A percentile compares a stretch with the other conserved stretches of the same genome.
Evolutionary conservation across 305 asterid genomes (phyloP).

Genomic region (Ilex paraguariensis): DNA sequence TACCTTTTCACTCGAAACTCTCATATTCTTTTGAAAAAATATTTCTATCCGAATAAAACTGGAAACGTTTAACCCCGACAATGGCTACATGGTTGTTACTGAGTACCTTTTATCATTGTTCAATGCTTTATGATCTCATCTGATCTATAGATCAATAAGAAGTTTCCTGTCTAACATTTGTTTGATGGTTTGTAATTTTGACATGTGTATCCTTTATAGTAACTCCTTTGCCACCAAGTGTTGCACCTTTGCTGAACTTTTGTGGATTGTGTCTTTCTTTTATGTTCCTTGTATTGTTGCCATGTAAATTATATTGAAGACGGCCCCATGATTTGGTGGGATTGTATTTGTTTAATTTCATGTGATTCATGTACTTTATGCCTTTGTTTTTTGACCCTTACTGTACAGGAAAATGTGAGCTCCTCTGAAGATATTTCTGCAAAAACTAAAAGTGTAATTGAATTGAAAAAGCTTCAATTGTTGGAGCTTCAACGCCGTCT

Average conservation of each 20-base stretch:
- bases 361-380: background rate
- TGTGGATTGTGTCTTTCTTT: background rate
- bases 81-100: too few species aligned
- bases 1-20: too few species aligned
- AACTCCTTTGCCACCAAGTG: background rate
- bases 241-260: background rate
- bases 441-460: conserved; percentile 97
- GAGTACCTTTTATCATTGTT: too few species aligned
- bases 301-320: background rate
- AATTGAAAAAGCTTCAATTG: conserved; percentile 92
- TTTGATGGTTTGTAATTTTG: background rate
- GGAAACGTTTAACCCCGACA: too few species aligned
- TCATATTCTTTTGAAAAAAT: too few species aligned
- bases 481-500: conserved; percentile 86
- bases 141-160: too few species aligned
- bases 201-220: background rate
- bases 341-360: background rate
- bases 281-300: background rate
- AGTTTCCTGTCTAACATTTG: background rate
- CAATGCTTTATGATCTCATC: background rate
- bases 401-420: conserved; percentile 76
- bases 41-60: too few species aligned
- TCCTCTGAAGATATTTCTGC: conserved; percentile 89
- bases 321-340: background rate
- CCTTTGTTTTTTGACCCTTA: conserved; percentile 3